A percentile compares a stretch with the other conserved stretches of the same genome.
phyloP scores from a whole-genome alignment of 2,329 filamentous ascomycete species.

The Eutypella sp. region DNA sequence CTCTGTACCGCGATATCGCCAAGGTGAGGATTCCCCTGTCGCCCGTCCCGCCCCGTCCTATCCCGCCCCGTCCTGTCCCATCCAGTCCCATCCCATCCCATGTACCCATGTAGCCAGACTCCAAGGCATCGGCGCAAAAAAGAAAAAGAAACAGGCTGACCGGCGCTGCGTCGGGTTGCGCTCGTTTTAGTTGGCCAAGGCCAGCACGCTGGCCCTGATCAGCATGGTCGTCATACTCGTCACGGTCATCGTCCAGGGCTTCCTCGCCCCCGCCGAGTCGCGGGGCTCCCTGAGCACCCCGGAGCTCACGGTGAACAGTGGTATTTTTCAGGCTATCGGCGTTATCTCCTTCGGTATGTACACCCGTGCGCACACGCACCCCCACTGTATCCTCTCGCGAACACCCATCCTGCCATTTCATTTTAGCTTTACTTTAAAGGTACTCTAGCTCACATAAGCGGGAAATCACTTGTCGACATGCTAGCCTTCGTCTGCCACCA shows the following conservation, averaged over 20 bases:
- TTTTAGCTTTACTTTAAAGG: no score
- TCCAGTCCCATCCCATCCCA: not conserved
- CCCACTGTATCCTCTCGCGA: not conserved
- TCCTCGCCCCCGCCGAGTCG: constrained; percentile 64
- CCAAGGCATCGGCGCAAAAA: no score
- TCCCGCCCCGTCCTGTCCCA: not conserved
- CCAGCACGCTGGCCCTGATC: constrained; percentile 84
- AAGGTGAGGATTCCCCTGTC: constrained; percentile 58
- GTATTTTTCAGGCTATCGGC: constrained; percentile 92
- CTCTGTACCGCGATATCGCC: constrained; percentile 91
- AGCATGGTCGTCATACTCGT: constrained; percentile 90
- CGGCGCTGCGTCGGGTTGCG: no score
- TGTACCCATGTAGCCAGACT: no score
- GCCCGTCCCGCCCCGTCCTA: not conserved
- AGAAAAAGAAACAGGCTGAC: no score
- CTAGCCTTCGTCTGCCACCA: constrained; percentile 72
- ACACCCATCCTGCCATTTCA: no score
- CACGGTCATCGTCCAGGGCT: constrained; percentile 81
- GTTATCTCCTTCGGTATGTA: constrained; percentile 90
- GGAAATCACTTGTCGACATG: not conserved
- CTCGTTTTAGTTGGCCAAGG: constrained; percentile 84
- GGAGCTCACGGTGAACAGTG: constrained; percentile 73
- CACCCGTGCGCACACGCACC: not conserved
- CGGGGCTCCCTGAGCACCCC: constrained; percentile 67
- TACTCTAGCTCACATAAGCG: not conserved